Evolutionary conservation across 345 rosid species (phyloP), one percentile per base, ranked within the genome.

Genomic region (Draba incana): DNA sequence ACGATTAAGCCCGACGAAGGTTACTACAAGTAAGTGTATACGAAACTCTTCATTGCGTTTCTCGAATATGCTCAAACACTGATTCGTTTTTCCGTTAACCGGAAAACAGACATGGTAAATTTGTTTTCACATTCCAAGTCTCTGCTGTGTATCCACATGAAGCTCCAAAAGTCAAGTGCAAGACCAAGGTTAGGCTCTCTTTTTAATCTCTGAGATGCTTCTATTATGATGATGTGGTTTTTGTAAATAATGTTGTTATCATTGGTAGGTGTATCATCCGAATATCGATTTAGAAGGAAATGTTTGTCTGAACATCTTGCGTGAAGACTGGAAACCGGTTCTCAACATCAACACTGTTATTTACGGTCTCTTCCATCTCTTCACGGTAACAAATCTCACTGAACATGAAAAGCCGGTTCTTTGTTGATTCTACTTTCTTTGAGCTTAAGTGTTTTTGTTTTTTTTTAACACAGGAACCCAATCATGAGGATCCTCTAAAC

Each of bases 321-420:
- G 99, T 47, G 98, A 92, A 82, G 97, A 95, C 65, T 95, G 99
- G 99, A 95, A 95, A 74, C 99, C 97, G 2, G 97, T 95, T 62
- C 97, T 95, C 42, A 95, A 81, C 72, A 92, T 95, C 23, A 95
- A 95, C 83, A 95, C 98, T 6, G 73, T 92, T n/a, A 82, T 95
- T 27, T 95, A 95, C 20, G 98, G 98, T 68, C 78, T 95, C 42
- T 86, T 76, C 79, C 99, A 95, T 81, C 94, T 92, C 25, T 92
- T 92, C 82, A 92, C 96, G 79, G 98, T 95, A 89, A 75, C 35
- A 6, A 55, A 3, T 31, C 59, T 48, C 56, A 11, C 35, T 33
- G 45, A 15, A 33, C 37, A 6, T 33, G 6, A 5, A 33, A 33
- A 33, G 1, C 37, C 37, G 37, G 8, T 23, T 48, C 4, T 43